Conservation (phyloP, 306 rosid genomes). For the Pueraria montana region DNA sequence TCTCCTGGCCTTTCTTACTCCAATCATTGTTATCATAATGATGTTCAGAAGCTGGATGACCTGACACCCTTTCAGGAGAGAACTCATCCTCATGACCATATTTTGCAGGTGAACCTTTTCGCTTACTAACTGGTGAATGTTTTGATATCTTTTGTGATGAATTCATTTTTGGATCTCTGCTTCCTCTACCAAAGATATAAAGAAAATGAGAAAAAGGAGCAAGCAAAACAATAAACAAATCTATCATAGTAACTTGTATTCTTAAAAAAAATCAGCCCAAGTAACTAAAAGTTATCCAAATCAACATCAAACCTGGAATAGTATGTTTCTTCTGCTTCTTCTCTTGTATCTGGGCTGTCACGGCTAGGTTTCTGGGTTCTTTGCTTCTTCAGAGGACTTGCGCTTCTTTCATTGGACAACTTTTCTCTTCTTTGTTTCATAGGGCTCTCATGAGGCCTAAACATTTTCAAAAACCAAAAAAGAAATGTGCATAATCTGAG, state of each 20-base stretch:
- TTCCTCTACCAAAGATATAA: constrained; percentile 54
- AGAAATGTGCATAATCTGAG: constrained; percentile 22
- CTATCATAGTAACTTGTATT: constrained; percentile 21
- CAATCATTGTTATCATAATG: constrained; percentile 48
- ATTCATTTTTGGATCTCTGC: constrained; percentile 54
- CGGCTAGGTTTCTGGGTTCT: constrained; percentile 58
- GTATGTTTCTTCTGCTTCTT: constrained; percentile 60
- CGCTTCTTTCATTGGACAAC: constrained; percentile 56
- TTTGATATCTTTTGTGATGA: constrained; percentile 57
- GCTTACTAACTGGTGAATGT: constrained; percentile 57
- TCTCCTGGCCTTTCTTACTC: constrained; percentile 59
- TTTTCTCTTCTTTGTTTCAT: constrained; percentile 56
- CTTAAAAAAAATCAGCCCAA: constrained; percentile 15
- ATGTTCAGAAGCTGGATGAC: constrained; percentile 48
- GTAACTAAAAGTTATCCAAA: constrained; percentile 31
- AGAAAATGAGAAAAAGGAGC: constrained; percentile 23
- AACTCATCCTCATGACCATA: constrained; percentile 48
- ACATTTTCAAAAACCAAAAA: constrained; percentile 45
- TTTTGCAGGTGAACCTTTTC: constrained; percentile 59
- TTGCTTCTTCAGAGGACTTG: constrained; percentile 64
- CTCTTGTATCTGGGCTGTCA: constrained; percentile 59
- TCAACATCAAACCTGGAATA: constrained; percentile 54
- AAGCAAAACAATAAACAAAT: constrained; percentile 30
- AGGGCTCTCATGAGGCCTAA: constrained; percentile 59
- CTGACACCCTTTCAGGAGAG: constrained; percentile 62